Percentiles rank a stretch among this genome's conserved stretches.
These are phyloP conservation scores for Wickerhamiella qilinensis DNA, from an alignment of 805 yeast species.

Conservation along the genomic window DNA sequence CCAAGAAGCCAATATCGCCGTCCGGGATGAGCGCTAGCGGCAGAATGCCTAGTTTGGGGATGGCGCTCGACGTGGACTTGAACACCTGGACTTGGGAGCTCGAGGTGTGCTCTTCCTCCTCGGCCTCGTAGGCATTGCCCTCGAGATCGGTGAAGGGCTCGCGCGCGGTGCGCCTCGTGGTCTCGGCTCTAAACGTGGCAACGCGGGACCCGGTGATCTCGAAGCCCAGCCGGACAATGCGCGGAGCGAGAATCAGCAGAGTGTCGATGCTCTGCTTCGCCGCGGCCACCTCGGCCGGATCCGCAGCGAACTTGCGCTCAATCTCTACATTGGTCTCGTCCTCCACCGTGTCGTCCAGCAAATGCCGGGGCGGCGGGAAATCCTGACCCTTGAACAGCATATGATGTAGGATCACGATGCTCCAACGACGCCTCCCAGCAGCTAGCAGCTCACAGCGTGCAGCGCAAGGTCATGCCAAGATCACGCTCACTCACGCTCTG, in stretches of 20 bases:
- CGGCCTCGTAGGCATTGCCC: constrained; percentile 2
- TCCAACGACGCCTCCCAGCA: too few species aligned
- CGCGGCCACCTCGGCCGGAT: neutral
- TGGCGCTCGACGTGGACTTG: constrained; percentile 2
- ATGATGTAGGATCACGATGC: too few species aligned
- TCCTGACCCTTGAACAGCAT: constrained; percentile 26
- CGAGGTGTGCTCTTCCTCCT: neutral
- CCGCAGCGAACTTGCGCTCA: constrained; percentile 1
- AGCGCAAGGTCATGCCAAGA: too few species aligned
- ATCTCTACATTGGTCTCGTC: constrained; percentile 9
- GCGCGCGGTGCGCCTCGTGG: neutral
- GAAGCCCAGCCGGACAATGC: constrained; percentile 1
- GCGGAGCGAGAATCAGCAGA: constrained; percentile 11
- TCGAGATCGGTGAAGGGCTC: constrained; percentile 3
- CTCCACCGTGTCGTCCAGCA: constrained; percentile 29
- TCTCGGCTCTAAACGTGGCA: neutral
- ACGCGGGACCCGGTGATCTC: neutral
- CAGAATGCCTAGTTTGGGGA: constrained; percentile 2
- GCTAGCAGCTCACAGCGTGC: too few species aligned
- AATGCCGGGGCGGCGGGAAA: constrained; percentile 34
- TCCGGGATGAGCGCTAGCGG: constrained; percentile 8
- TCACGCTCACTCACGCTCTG: too few species aligned
- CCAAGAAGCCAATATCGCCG: constrained; percentile 9
- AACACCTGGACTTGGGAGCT: neutral
- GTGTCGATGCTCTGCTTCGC: neutral